Evolutionary conservation across 495 filamentous ascomycete genomes (phyloP).

Genomic region (Emericellopsis terricola): DNA sequence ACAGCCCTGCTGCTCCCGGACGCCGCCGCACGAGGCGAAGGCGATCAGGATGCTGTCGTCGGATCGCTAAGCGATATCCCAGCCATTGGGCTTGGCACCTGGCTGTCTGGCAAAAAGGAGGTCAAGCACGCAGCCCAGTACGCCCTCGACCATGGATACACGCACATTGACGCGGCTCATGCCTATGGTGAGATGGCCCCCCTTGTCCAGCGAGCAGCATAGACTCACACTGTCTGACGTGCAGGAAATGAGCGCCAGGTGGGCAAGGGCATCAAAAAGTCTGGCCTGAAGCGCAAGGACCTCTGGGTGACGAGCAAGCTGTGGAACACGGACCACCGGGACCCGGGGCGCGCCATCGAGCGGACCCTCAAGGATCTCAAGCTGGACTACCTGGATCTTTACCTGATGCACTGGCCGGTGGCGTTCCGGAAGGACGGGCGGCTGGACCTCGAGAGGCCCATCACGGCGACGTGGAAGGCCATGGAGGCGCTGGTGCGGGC

Average conservation of each 20-base stretch:
- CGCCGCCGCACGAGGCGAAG: too few relatives aligned
- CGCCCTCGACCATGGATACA: slow-evolving; percentile 34
- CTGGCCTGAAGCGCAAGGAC: slow-evolving; percentile 35
- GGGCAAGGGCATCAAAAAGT: slow-evolving; percentile 37
- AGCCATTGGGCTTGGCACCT: too few relatives aligned
- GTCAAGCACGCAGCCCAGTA: slow-evolving; percentile 12
- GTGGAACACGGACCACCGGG: slow-evolving; percentile 50
- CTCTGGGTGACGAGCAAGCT: slow-evolving; percentile 56
- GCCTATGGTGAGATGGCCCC: slow-evolving; percentile 8
- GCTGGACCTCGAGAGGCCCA: slow-evolving; percentile 8
- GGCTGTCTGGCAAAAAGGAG: too few relatives aligned
- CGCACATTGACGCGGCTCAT: slow-evolving; percentile 34
- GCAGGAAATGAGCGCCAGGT: slow-evolving; percentile 20
- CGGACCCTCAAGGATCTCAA: slow-evolving; percentile 41
- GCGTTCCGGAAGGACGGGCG: slow-evolving; percentile 24
- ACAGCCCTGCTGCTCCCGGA: too few relatives aligned
- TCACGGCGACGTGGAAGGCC: slow-evolving; percentile 37
- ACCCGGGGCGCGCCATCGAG: slow-evolving; percentile 39
- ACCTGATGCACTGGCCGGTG: slow-evolving; percentile 51
- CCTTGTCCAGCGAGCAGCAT: too few relatives aligned
- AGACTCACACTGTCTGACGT: too few relatives aligned
- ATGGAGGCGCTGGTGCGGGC: slow-evolving; percentile 40
- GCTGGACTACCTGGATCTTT: slow-evolving; percentile 52
- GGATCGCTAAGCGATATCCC: too few relatives aligned
- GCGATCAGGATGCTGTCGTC: too few relatives aligned